Evolutionary conservation across 176 grass and related monocot species (phyloP).

Genomic region (Rhynchospora tenuis): DNA sequence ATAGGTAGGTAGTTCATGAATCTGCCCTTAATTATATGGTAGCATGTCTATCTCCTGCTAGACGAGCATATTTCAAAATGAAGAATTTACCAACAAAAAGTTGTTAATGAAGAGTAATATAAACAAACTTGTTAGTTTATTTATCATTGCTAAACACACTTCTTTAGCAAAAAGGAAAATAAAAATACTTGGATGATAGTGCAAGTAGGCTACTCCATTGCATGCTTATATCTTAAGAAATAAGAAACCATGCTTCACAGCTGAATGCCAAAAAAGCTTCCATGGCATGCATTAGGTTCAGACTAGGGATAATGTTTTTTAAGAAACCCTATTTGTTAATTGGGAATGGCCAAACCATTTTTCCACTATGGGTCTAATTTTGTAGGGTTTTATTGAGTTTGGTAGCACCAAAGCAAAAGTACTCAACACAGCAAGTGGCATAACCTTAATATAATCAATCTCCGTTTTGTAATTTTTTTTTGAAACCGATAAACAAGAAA

Average conservation of each 20-base stretch:
- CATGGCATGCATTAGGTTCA: conserved; percentile 28
- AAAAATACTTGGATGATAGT: conserved; percentile 21
- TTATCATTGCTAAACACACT: conserved; percentile 16
- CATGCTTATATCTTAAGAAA: conserved; percentile 44
- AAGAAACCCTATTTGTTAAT: conserved; percentile 10
- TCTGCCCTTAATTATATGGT: conserved; percentile 20
- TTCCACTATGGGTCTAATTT: conserved; percentile 10
- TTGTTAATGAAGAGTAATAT: conserved; percentile 6
- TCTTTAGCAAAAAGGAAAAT: conserved; percentile 21
- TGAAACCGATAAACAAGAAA: neutral
- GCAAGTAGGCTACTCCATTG: conserved; percentile 4
- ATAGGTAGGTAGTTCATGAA: conserved; percentile 11
- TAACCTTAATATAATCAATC: conserved; percentile 18
- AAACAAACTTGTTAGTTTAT: neutral
- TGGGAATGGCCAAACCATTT: conserved; percentile 10
- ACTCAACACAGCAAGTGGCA: neutral
- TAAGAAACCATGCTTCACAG: conserved; percentile 28
- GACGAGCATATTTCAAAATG: conserved; percentile 5
- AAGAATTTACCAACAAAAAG: too few relatives aligned
- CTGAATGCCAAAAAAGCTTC: conserved; percentile 5
- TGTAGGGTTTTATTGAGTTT: conserved; percentile 6
- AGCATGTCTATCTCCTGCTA: conserved; percentile 21
- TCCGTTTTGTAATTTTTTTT: neutral
- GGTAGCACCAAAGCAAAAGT: neutral
- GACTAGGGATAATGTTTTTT: conserved; percentile 22